Conservation (phyloP, 192 early-diverging fungal species). For the Entomortierella chlamydospora region DNA sequence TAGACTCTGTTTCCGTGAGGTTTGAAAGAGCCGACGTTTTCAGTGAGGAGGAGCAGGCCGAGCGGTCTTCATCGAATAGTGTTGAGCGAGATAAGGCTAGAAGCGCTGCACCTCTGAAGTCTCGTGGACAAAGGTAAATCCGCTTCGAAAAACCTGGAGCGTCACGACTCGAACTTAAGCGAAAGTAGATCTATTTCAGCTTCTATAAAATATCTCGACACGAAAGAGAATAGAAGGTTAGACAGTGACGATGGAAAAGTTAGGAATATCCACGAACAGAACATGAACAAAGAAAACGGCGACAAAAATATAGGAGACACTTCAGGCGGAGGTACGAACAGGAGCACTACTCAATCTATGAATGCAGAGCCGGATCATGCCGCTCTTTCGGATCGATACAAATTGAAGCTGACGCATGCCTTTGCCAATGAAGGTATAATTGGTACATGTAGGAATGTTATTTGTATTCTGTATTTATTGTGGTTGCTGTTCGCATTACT, state of each 20-base stretch:
- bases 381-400: conserved; percentile 17
- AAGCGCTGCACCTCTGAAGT: no score
- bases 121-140: no score
- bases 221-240: not conserved
- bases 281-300: not conserved
- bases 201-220: no score
- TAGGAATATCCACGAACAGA: not conserved
- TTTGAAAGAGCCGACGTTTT: not conserved
- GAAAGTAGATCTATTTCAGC: not conserved
- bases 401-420: conserved; percentile 3
- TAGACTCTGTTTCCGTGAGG: no score
- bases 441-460: no score
- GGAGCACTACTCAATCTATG: no score
- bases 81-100: no score
- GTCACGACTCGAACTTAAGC: no score
- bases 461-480: no score
- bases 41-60: not conserved
- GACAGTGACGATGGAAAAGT: not conserved
- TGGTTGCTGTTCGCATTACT: not conserved
- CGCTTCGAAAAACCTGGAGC: no score
- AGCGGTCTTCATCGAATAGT: no score
- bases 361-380: conserved; percentile 22
- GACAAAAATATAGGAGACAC: not conserved
- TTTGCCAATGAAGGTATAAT: conserved; percentile 19
- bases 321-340: no score